Conservation (phyloP, 805 yeast species). For the Debaryomyces tyrocola region DNA sequence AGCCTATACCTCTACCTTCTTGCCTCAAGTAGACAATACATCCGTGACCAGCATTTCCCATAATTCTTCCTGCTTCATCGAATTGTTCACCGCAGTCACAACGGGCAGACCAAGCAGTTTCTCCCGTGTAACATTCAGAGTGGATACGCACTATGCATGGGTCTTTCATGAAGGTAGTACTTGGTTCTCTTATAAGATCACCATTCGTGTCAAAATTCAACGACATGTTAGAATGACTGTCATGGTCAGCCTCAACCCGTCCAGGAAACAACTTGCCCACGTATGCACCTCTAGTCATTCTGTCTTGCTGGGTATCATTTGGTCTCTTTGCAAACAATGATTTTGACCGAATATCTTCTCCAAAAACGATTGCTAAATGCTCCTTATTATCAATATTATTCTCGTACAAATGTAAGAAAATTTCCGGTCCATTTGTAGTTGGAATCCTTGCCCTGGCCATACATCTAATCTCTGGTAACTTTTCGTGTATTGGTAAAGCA, state of each 20-base stretch:
- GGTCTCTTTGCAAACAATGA: slow-evolving; percentile 61
- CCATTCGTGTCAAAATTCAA: slow-evolving; percentile 35
- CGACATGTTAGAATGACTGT: slow-evolving; percentile 26
- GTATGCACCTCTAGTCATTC: slow-evolving; percentile 99
- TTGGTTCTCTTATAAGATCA: slow-evolving; percentile 25
- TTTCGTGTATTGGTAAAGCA: slow-evolving; percentile 45
- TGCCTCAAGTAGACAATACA: slow-evolving; percentile 94
- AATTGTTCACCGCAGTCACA: slow-evolving; percentile 99
- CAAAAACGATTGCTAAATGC: slow-evolving; percentile 95
- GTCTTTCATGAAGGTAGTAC: slow-evolving; percentile 30
- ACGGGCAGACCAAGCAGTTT: slow-evolving; percentile 98
- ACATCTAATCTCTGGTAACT: slow-evolving; percentile 77
- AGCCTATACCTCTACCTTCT: slow-evolving; percentile 98
- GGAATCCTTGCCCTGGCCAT: slow-evolving; percentile 95
- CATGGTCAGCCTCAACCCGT: slow-evolving; percentile 65
- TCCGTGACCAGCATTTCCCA: slow-evolving; percentile 87
- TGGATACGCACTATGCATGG: slow-evolving; percentile 84
- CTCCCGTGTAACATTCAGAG: slow-evolving; percentile 98
- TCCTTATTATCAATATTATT: slow-evolving; percentile 89
- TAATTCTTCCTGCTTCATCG: slow-evolving; percentile 93
- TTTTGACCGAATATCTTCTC: slow-evolving; percentile 82
- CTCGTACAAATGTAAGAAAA: slow-evolving; percentile 83
- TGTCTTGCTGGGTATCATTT: slow-evolving; percentile 81
- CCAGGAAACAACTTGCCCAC: slow-evolving; percentile 91
- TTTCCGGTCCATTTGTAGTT: slow-evolving; percentile 92